Evolutionary conservation across 1,284 basidiomycete species (phyloP).

Genomic region (Singerocomus inundabilis): DNA sequence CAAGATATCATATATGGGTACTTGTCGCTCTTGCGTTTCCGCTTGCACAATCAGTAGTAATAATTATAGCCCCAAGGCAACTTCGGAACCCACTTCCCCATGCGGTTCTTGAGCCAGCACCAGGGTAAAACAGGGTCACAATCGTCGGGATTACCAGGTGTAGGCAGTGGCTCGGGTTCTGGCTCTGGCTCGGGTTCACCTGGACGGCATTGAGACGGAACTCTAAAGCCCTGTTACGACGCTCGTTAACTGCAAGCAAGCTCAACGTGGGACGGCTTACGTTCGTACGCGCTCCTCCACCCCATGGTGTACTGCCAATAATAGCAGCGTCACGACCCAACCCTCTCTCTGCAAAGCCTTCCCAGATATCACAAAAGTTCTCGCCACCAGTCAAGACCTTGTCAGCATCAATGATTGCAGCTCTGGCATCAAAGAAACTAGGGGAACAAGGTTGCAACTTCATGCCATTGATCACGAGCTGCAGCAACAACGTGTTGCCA

Average conservation of each 20-base stretch:
- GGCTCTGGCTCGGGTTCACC: conserved; percentile 26
- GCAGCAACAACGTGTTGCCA: conserved; percentile 85
- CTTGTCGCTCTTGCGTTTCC: conserved; percentile 13
- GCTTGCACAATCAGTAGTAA: conserved; percentile 20
- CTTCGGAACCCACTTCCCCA: conserved; percentile 24
- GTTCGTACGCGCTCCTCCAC: conserved; percentile 75
- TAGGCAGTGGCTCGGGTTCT: conserved; percentile 27
- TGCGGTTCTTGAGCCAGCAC: conserved; percentile 29
- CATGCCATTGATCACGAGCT: conserved; percentile 90
- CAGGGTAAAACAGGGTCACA: conserved; percentile 25
- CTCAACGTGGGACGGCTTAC: conserved; percentile 33
- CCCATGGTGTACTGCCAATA: conserved; percentile 87
- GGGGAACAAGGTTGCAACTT: conserved; percentile 94
- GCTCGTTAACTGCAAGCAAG: background rate
- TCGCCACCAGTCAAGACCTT: conserved; percentile 86
- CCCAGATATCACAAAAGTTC: conserved; percentile 90
- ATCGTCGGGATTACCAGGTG: conserved; percentile 34
- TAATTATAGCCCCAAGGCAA: conserved; percentile 29
- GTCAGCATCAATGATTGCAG: conserved; percentile 95
- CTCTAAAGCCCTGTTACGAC: conserved; percentile 26
- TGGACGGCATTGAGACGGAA: conserved; percentile 31
- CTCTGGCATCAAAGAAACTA: conserved; percentile 87
- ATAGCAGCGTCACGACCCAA: conserved; percentile 76
- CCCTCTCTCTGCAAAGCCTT: conserved; percentile 81
- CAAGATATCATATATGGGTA: conserved; percentile 25